Conservation (phyloP, 1,139 yeast species). For the Saccharomyces hybrid region DNA sequence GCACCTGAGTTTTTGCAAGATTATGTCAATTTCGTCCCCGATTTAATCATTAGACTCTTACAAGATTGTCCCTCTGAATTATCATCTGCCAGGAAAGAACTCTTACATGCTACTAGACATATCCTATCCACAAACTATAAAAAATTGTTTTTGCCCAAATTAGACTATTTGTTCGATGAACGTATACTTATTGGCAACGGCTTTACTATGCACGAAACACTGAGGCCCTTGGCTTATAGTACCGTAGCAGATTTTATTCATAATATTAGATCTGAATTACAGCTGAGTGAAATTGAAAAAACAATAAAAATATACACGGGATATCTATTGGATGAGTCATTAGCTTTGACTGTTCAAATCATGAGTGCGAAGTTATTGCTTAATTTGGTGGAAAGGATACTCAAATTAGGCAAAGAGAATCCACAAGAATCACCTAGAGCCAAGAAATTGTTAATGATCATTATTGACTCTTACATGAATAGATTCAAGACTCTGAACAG, state of each 20-base stretch:
- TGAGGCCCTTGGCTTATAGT: conserved; percentile 84
- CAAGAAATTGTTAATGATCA: conserved; percentile 62
- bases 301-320: conserved; percentile 80
- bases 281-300: conserved; percentile 79
- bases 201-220: conserved; percentile 79
- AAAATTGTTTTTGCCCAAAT: conserved; percentile 72
- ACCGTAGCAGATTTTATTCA: conserved; percentile 95
- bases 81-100: conserved; percentile 85
- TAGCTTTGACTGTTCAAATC: conserved; percentile 87
- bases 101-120: conserved; percentile 90
- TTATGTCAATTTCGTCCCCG: conserved; percentile 74
- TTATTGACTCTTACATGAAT: conserved; percentile 82
- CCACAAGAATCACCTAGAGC: conserved; percentile 68
- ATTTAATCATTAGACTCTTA: conserved; percentile 70
- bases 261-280: conserved; percentile 78
- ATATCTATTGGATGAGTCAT: conserved; percentile 69
- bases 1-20: conserved; percentile 56
- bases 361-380: conserved; percentile 91
- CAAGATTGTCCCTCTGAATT: conserved; percentile 97
- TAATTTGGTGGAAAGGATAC: conserved; percentile 81
- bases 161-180: conserved; percentile 79
- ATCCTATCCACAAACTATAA: conserved; percentile 85
- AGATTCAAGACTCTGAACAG: conserved; percentile 70
- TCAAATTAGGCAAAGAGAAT: conserved; percentile 61
- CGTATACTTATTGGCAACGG: conserved; percentile 88